Conservation (phyloP, 306 rosid genomes). For the Dryas octopetala region DNA sequence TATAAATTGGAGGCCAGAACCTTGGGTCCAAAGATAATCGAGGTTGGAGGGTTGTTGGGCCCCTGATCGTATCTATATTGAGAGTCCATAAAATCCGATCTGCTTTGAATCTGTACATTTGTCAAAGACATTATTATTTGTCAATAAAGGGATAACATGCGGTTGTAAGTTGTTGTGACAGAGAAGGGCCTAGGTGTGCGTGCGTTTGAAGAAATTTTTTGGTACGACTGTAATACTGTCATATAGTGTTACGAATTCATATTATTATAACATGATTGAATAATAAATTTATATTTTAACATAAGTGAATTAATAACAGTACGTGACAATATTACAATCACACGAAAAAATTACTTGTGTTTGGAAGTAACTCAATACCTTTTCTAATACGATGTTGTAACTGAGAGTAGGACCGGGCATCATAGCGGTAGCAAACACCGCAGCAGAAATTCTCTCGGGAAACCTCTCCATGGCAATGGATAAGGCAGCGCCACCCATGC, state of each 20-base stretch:
- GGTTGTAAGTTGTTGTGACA: no score
- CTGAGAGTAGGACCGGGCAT: conserved; percentile 36
- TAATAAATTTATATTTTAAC: no score
- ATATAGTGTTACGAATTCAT: no score
- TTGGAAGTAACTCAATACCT: conserved; percentile 13
- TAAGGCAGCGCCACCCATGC: conserved; percentile 34
- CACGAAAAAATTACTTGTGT: no score
- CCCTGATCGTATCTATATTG: conserved; percentile 16
- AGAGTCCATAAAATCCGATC: conserved; percentile 8
- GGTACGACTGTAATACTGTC: no score
- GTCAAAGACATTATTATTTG: neutral
- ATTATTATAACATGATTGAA: no score
- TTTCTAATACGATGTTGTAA: neutral
- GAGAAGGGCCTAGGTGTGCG: no score
- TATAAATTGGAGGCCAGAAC: neutral
- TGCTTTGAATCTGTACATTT: neutral
- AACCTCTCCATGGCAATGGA: conserved; percentile 40
- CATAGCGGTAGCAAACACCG: conserved; percentile 29
- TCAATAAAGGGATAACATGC: no score
- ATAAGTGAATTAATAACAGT: no score
- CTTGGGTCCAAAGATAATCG: conserved; percentile 17
- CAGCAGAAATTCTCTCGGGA: conserved; percentile 27
- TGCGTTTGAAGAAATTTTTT: no score
- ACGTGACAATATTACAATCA: no score
- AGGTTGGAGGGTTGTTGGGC: conserved; percentile 31